Percentiles rank a stretch among this genome's conserved stretches.
These are phyloP conservation scores for Linnemannia zychae DNA, from an alignment of 192 early-diverging fungal species.

Conservation along the genomic window DNA sequence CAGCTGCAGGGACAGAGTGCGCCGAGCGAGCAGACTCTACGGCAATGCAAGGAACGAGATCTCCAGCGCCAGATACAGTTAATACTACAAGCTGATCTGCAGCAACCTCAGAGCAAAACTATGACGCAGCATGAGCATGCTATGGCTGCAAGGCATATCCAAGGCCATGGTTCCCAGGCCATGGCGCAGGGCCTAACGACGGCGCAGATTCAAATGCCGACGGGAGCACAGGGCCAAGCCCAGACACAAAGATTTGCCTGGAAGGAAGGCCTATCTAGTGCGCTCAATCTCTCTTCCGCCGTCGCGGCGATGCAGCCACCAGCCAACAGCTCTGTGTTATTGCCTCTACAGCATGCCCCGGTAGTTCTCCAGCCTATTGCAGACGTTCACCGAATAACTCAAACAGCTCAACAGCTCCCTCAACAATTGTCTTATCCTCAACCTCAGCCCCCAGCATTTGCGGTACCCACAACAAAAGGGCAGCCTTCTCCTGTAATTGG, in stretches of 20 bases:
- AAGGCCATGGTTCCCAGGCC: not conserved
- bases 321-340: no score
- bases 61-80: not conserved
- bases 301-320: no score
- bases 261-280: not conserved
- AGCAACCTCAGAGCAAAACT: not conserved
- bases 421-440: not conserved
- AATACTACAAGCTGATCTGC: not conserved
- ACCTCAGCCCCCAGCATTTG: not conserved
- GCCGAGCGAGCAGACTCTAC: not conserved
- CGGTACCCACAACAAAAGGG: no score
- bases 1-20: not conserved
- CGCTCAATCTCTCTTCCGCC: no score
- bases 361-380: no score
- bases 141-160: not conserved
- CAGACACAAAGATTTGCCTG: not conserved
- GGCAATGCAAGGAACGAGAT: not conserved
- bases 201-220: not conserved
- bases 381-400: not conserved
- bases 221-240: not conserved
- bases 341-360: no score
- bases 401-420: not conserved
- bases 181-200: not conserved
- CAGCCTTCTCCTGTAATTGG: no score
- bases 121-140: not conserved